These are phyloP conservation scores for Irpex sp. DNA, from an alignment of 1,284 basidiomycete species.

Conservation along the genomic window DNA sequence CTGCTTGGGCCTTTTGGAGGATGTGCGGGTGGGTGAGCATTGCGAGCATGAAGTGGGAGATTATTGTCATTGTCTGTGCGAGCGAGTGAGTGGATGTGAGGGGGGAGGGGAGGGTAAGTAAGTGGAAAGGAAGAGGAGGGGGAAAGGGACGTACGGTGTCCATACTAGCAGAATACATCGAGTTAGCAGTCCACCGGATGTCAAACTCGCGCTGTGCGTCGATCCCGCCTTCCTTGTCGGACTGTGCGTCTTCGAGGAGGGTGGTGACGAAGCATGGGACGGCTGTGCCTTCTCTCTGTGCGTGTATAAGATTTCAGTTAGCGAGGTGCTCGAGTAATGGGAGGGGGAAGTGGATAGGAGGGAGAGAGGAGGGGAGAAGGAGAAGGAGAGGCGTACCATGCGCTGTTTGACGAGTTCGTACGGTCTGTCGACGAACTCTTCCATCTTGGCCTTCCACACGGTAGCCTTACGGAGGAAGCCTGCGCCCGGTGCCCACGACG, in stretches of 20 bases:
- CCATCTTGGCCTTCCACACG: slow-evolving; percentile 60
- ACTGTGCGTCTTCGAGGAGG: slow-evolving; percentile 33
- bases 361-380: too few relatives aligned
- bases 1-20: slow-evolving; percentile 36
- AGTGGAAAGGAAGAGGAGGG: background rate
- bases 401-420: slow-evolving; percentile 52
- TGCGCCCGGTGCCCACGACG: slow-evolving; percentile 30
- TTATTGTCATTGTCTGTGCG: slow-evolving; percentile 32
- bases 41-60: slow-evolving; percentile 36
- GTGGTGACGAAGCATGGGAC: slow-evolving; percentile 58
- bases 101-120: too few relatives aligned
- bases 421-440: slow-evolving; percentile 61
- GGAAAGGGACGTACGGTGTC: slow-evolving; percentile 45
- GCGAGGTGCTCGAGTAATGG: background rate
- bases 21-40: slow-evolving; percentile 41
- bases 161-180: slow-evolving; percentile 61
- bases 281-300: slow-evolving; percentile 47
- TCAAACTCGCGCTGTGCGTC: slow-evolving; percentile 47
- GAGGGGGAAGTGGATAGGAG: background rate
- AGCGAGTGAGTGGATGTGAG: too few relatives aligned
- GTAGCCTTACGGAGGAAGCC: slow-evolving; percentile 42
- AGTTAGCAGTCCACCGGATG: slow-evolving; percentile 66
- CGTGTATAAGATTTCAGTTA: background rate
- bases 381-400: slow-evolving; percentile 38
- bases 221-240: slow-evolving; percentile 16